Evolutionary conservation across 306 rosid genomes (phyloP).

Genomic region (Ormosia semicastrata): DNA sequence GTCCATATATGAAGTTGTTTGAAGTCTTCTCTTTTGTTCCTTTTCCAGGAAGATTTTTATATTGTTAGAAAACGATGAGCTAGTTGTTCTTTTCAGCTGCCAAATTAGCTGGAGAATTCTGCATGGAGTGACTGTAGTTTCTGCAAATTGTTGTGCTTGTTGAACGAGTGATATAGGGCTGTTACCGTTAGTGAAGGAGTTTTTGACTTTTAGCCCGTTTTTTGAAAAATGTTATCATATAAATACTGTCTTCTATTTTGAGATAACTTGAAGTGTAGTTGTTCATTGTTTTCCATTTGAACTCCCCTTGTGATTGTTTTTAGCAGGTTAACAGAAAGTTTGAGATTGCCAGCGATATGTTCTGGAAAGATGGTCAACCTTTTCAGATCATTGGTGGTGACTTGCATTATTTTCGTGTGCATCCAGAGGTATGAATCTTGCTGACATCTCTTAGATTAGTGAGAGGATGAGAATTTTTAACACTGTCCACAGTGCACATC

Average conservation of each 20-base stretch:
- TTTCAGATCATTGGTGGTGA: constrained; percentile 95
- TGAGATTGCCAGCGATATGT: constrained; percentile 64
- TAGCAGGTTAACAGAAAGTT: constrained; percentile 56
- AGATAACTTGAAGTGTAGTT: neutral
- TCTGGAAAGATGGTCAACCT: constrained; percentile 82
- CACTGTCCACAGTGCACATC: neutral
- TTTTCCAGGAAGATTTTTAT: neutral
- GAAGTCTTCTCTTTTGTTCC: neutral
- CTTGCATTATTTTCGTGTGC: constrained; percentile 88
- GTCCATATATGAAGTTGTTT: neutral
- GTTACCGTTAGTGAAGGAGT: neutral
- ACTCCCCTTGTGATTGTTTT: constrained; percentile 19
- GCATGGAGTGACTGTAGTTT: neutral
- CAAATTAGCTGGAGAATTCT: neutral
- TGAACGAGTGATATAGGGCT: neutral
- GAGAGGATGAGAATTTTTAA: neutral
- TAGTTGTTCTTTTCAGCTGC: constrained; percentile 9
- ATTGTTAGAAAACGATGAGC: neutral
- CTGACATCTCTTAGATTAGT: neutral
- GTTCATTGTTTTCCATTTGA: neutral
- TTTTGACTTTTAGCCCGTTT: neutral
- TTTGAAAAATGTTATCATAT: neutral
- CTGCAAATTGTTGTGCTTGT: neutral
- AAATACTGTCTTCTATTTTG: neutral
- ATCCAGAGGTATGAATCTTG: constrained; percentile 70